Conservation (phyloP, 352 stramenopile species). For the Chrysophaeum taylorii region DNA sequence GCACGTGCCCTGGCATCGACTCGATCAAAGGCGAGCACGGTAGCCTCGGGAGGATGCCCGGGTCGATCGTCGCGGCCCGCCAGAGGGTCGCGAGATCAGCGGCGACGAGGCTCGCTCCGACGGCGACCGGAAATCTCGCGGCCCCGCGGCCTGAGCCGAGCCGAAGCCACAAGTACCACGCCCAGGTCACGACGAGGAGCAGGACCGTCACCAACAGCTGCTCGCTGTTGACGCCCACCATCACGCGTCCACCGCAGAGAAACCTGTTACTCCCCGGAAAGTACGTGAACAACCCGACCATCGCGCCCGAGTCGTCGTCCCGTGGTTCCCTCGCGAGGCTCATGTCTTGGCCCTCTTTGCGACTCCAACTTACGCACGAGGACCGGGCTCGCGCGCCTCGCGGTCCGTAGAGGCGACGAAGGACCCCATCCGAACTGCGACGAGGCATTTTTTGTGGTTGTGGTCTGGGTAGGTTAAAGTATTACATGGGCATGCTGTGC, state of each 20-base stretch:
- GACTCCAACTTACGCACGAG: too few species aligned
- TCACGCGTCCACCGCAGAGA: constrained; percentile 13
- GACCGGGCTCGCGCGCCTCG: too few species aligned
- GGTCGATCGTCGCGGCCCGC: constrained; percentile 7
- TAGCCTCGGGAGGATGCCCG: constrained; percentile 21
- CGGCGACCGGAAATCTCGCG: not conserved
- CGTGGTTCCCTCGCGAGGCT: too few species aligned
- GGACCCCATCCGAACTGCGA: too few species aligned
- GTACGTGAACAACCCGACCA: not conserved
- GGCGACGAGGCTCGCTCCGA: not conserved
- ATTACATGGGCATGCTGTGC: too few species aligned
- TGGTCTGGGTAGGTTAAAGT: too few species aligned
- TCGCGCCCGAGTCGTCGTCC: too few species aligned
- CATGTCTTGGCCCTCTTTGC: too few species aligned
- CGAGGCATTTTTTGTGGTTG: too few species aligned
- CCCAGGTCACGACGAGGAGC: constrained; percentile 4
- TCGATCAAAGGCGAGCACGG: not conserved
- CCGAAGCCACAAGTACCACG: not conserved
- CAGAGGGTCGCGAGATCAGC: not conserved
- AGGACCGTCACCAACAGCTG: not conserved
- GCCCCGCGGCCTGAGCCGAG: not conserved
- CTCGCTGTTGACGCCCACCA: constrained; percentile 5
- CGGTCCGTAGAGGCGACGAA: too few species aligned
- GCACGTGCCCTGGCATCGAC: too few species aligned
- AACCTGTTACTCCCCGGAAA: constrained; percentile 13